Conservation (phyloP, 2,329 filamentous ascomycete species). For the Colletotrichum graminicola region DNA sequence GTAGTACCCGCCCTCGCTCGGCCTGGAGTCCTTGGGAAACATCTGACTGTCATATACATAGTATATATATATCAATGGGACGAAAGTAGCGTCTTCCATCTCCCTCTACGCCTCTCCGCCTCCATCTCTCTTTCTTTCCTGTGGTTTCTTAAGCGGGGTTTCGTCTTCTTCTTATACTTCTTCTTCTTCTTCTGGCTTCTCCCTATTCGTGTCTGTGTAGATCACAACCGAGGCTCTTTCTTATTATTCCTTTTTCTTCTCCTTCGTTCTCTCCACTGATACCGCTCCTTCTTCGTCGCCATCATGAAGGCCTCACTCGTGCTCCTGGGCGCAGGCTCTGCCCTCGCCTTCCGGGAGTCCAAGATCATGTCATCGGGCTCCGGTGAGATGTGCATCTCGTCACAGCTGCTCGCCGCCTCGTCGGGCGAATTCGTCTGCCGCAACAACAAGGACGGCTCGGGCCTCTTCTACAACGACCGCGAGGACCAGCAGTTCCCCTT, state of each 20-base stretch:
- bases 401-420: slow-evolving; percentile 39
- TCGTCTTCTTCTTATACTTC: neutral
- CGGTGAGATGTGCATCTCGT: slow-evolving; percentile 41
- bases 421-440: slow-evolving; percentile 37
- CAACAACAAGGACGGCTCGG: slow-evolving; percentile 42
- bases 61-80: slow-evolving; percentile 30
- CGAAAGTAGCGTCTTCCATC: slow-evolving; percentile 22
- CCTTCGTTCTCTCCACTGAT: neutral
- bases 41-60: slow-evolving; percentile 1
- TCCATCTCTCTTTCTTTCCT: neutral
- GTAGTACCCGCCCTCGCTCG: neutral
- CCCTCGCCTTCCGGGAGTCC: slow-evolving; percentile 40
- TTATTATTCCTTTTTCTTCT: neutral
- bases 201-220: slow-evolving; percentile 24
- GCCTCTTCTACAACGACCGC: slow-evolving; percentile 33
- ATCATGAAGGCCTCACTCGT: slow-evolving; percentile 38
- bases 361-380: slow-evolving; percentile 34
- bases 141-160: neutral
- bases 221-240: slow-evolving; percentile 5
- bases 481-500: slow-evolving; percentile 29
- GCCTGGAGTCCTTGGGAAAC: neutral
- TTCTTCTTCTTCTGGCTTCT: neutral
- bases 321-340: slow-evolving; percentile 19
- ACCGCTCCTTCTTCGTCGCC: neutral
- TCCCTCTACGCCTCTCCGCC: neutral